These are phyloP conservation scores for Protomyces arabidopsidicola DNA, from an alignment of 1,139 yeast genomes.

Conservation along the genomic window DNA sequence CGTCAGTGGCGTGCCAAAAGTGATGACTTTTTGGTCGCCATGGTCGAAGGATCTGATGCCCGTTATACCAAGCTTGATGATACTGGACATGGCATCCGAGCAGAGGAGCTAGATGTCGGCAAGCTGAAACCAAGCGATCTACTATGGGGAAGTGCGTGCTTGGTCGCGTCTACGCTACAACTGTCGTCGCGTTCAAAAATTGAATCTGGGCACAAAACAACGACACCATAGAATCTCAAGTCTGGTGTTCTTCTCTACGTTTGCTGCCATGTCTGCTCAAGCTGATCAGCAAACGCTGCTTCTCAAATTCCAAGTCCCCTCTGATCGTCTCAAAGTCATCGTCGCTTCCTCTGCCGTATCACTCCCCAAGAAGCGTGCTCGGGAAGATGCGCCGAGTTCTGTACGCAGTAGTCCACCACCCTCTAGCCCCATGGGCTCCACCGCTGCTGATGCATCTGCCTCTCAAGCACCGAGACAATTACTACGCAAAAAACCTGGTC, in stretches of 20 bases:
- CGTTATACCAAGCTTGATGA: slow-evolving; percentile 65
- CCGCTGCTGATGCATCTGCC: neutral
- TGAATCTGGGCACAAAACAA: too few species aligned
- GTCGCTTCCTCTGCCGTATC: neutral
- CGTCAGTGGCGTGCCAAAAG: slow-evolving; percentile 86
- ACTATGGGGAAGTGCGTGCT: neutral
- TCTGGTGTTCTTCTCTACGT: neutral
- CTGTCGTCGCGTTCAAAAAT: too few species aligned
- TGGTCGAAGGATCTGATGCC: slow-evolving; percentile 84
- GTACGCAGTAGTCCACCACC: neutral
- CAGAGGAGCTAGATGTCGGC: neutral
- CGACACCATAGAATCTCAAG: too few species aligned
- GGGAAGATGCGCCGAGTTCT: neutral
- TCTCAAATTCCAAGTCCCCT: neutral
- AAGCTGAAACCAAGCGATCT: neutral
- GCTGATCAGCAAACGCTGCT: neutral
- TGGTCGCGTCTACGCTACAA: too few species aligned
- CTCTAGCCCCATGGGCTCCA: neutral
- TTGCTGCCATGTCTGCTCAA: neutral
- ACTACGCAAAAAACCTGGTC: neutral
- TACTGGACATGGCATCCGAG: slow-evolving; percentile 28
- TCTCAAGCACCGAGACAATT: neutral
- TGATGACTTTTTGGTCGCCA: slow-evolving; percentile 58
- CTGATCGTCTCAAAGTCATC: neutral
- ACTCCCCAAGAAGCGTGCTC: neutral